These are phyloP conservation scores for Amauroascus verrucosus DNA, from an alignment of 2,329 filamentous ascomycete genomes.

Conservation along the genomic window DNA sequence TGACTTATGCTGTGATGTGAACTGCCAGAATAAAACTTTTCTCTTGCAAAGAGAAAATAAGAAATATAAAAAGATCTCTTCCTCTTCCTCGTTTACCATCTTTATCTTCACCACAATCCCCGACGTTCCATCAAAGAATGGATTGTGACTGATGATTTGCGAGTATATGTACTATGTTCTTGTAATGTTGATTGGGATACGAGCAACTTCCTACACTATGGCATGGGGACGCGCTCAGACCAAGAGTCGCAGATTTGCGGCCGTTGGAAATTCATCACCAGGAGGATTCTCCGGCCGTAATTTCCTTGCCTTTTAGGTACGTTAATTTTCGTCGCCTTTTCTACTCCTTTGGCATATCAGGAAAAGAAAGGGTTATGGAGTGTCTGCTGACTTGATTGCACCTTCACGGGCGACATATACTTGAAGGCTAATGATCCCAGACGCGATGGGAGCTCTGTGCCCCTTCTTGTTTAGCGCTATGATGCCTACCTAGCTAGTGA, in stretches of 20 bases:
- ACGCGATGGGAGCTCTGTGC: neutral
- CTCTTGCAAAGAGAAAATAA: too few species aligned
- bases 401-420: neutral
- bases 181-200: neutral
- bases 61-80: too few species aligned
- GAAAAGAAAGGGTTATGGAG: neutral
- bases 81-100: neutral
- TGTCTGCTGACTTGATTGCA: neutral
- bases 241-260: neutral
- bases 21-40: neutral
- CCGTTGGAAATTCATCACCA: too few species aligned
- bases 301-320: neutral
- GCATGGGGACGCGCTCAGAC: neutral
- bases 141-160: neutral
- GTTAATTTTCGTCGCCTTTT: neutral
- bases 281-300: neutral
- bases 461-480: too few species aligned
- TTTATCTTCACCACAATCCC: neutral
- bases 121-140: neutral
- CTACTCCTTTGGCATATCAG: neutral
- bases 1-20: slow-evolving; percentile 6
- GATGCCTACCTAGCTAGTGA: too few species aligned
- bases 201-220: neutral
- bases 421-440: neutral
- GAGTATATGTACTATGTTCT: neutral